phyloP scores from a whole-genome alignment of 805 yeast species.

The Kazachstania psychrophila region DNA sequence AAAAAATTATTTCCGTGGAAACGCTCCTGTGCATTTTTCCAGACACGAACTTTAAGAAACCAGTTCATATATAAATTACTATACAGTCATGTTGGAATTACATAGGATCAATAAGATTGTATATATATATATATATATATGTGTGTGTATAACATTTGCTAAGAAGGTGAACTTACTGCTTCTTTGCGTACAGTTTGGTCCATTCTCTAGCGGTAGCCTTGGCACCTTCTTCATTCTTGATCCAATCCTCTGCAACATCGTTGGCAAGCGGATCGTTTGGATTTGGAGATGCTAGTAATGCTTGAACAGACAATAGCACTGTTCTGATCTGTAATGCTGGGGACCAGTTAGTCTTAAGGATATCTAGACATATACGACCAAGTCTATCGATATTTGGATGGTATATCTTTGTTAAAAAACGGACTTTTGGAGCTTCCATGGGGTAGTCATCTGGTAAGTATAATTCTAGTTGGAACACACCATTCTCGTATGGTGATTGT shows the following conservation, averaged over 20 bases:
- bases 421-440: constrained; percentile 93
- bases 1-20: too few relatives aligned
- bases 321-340: constrained; percentile 96
- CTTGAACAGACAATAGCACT: constrained; percentile 82
- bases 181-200: constrained; percentile 33
- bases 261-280: constrained; percentile 98
- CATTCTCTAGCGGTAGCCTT: constrained; percentile 59
- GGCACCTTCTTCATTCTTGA: constrained; percentile 72
- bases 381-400: constrained; percentile 94
- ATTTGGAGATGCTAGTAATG: constrained; percentile 88
- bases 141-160: background rate
- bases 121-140: constrained; percentile 1
- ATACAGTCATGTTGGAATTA: background rate
- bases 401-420: constrained; percentile 87
- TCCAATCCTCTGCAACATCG: constrained; percentile 96
- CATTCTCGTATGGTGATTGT: constrained; percentile 87
- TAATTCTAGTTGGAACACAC: constrained; percentile 70
- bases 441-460: constrained; percentile 96
- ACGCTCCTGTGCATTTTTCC: too few relatives aligned
- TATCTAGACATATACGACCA: constrained; percentile 93
- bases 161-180: constrained; percentile 1
- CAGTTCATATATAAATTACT: too few relatives aligned
- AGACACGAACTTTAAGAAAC: too few relatives aligned
- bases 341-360: constrained; percentile 90
- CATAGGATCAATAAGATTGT: background rate